phyloP scores from a whole-genome alignment of 176 grass and related monocot genomes.

The Phoenix roebelenii region DNA sequence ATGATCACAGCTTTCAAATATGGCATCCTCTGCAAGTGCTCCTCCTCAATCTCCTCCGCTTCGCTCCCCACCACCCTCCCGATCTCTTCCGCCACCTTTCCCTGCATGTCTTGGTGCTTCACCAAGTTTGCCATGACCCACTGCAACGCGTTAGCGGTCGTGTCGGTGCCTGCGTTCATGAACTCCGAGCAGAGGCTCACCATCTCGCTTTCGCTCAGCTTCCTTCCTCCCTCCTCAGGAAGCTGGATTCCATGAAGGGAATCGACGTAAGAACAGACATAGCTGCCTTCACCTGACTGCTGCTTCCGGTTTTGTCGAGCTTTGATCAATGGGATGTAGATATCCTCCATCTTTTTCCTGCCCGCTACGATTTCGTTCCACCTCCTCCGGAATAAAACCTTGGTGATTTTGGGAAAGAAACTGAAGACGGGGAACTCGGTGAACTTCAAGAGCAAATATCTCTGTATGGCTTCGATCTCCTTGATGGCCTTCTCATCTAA shows the following conservation, averaged over 20 bases:
- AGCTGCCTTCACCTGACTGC: background rate
- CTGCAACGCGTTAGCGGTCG: conserved; percentile 35
- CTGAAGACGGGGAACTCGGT: conserved; percentile 33
- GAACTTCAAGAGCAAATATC: background rate
- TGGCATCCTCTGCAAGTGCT: conserved; percentile 24
- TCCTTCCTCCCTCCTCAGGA: conserved; percentile 24
- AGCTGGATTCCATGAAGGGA: conserved; percentile 22
- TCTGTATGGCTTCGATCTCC: conserved; percentile 31
- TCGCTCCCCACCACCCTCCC: background rate
- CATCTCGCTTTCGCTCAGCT: conserved; percentile 26
- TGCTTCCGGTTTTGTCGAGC: background rate
- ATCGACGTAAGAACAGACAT: conserved; percentile 24
- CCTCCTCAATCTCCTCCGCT: conserved; percentile 1
- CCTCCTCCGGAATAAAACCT: conserved; percentile 30
- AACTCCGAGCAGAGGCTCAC: conserved; percentile 50
- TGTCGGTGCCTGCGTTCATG: conserved; percentile 36
- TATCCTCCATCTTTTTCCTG: conserved; percentile 21
- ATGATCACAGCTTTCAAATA: conserved; percentile 56
- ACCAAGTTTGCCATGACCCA: conserved; percentile 75
- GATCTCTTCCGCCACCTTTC: conserved; percentile 34
- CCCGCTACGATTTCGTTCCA: conserved; percentile 20
- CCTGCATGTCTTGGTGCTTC: conserved; percentile 24
- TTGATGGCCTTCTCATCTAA: conserved; percentile 10
- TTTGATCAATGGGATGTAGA: conserved; percentile 32
- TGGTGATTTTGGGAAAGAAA: conserved; percentile 45